Evolutionary conservation across 2,329 filamentous ascomycete genomes (phyloP).

Genomic region (Fusarium lyarnte): DNA sequence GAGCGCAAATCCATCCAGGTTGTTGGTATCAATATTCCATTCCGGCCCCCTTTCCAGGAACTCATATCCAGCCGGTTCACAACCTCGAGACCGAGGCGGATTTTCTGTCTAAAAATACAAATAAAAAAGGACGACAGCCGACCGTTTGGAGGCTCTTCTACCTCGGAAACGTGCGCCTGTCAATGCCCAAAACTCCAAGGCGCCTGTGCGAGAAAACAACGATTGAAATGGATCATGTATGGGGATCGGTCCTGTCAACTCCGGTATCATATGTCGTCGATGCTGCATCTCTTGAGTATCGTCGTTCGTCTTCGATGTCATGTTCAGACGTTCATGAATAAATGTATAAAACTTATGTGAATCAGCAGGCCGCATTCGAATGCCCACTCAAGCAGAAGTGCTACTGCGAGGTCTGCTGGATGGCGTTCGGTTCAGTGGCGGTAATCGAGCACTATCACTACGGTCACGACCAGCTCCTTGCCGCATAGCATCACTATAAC

Average conservation of each 20-base stretch:
- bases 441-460: slow-evolving; percentile 38
- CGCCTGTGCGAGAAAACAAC: slow-evolving; percentile 43
- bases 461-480: slow-evolving; percentile 54
- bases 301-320: slow-evolving; percentile 14
- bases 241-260: slow-evolving; percentile 34
- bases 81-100: slow-evolving; percentile 1
- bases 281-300: slow-evolving; percentile 21
- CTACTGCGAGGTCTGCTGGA: slow-evolving; percentile 33
- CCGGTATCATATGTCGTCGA: slow-evolving; percentile 34
- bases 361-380: neutral
- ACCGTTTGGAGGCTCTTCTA: slow-evolving; percentile 6
- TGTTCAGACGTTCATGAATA: neutral
- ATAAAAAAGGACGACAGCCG: slow-evolving; percentile 12
- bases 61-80: slow-evolving; percentile 25
- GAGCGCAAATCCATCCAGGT: slow-evolving; percentile 33
- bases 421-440: slow-evolving; percentile 21
- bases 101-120: slow-evolving; percentile 35
- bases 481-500: slow-evolving; percentile 79
- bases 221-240: slow-evolving; percentile 39
- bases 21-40: slow-evolving; percentile 41
- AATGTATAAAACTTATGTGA: neutral
- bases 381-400: slow-evolving; percentile 23
- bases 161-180: slow-evolving; percentile 28
- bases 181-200: slow-evolving; percentile 41
- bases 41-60: slow-evolving; percentile 22